Evolutionary conservation across 768 basidiomycete genomes (phyloP), one percentile per base, ranked within the genome.

Genomic region (Boletus rubroflammeus): DNA sequence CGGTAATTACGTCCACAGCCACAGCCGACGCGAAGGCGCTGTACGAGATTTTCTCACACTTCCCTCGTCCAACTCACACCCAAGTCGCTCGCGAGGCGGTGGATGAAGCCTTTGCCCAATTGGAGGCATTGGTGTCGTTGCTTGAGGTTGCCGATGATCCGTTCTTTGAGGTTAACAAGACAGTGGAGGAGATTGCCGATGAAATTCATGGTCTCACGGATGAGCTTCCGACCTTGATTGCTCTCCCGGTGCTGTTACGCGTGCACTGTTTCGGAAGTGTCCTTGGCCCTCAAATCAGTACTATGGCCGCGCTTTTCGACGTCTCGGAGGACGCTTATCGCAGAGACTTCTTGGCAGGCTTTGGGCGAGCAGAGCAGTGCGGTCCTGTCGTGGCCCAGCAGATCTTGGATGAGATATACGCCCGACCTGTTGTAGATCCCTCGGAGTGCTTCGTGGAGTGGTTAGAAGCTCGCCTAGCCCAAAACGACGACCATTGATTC

Each of bases 341-440:
- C 53, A 79, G 75, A 59, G 81, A 79, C 35, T 90, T 84, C 67
- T 71, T 93, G 35, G 73, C 81, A 39, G 90, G 90, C 21, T 92
- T 91, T 66, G 82, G 85, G 14, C 76, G 87, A 50, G 90, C 89
- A 36, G 89, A 91, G 58, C 86, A 90, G 61, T 88, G 82, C 59
- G 82, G 83, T 41, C 71, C 70, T 21, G 71, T 78, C 5, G 81
- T 90, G 45, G 84, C 79, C 3, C 77, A 78, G 62, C 78, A 78
- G 23, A 74, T 88, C 38, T 69, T 84, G 32, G 77, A 84, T 31
- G 73, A 74, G 23, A 69, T 90, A 34, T 72, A 69, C 21, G 58
- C 55, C 23, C 66, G 67, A 42, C 65, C 67, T 6, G 60, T 66
- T 31, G 52, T 52, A 3, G 74, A 76, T 58, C 56, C 75, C 26